Evolutionary conservation across 495 filamentous ascomycete genomes (phyloP).

Genomic region (Apodospora peruviana): DNA sequence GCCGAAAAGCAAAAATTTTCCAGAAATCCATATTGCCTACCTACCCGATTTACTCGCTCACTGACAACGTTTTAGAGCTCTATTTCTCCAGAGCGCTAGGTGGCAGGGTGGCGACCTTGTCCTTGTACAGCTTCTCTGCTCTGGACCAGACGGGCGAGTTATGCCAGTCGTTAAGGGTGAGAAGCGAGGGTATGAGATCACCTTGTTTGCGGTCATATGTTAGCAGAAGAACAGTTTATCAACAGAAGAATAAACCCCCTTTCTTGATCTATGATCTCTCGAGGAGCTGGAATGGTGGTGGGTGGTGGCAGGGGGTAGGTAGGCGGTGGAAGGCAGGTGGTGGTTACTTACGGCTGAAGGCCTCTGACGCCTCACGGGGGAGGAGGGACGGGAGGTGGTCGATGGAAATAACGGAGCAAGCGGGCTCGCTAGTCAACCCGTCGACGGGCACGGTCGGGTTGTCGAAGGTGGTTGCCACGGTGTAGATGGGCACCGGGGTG

Average conservation of each 20-base stretch:
- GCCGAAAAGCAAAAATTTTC: too few species aligned
- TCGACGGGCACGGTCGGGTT: constrained; percentile 76
- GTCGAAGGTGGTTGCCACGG: constrained; percentile 72
- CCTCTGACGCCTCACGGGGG: constrained; percentile 79
- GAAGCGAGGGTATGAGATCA: constrained; percentile 70
- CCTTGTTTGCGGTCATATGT: constrained; percentile 14
- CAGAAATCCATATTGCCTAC: too few species aligned
- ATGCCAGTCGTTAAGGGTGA: constrained; percentile 69
- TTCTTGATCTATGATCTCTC: too few species aligned
- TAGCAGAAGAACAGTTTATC: too few species aligned
- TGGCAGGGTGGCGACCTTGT: constrained; percentile 76
- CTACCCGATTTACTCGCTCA: too few species aligned
- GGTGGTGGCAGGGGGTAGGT: background rate
- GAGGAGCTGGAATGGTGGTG: background rate
- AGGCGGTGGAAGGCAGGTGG: background rate
- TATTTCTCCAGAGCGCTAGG: constrained; percentile 34
- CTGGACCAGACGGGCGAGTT: constrained; percentile 73
- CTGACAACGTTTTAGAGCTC: too few species aligned
- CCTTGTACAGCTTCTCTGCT: constrained; percentile 77
- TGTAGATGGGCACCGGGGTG: constrained; percentile 75
- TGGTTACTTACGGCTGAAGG: constrained; percentile 55
- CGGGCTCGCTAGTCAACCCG: constrained; percentile 48
- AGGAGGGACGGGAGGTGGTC: constrained; percentile 87
- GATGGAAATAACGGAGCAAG: constrained; percentile 74
- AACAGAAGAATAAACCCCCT: too few species aligned